Conservation (phyloP, 2,329 filamentous ascomycete species). For the Apiospora pterosperma region DNA sequence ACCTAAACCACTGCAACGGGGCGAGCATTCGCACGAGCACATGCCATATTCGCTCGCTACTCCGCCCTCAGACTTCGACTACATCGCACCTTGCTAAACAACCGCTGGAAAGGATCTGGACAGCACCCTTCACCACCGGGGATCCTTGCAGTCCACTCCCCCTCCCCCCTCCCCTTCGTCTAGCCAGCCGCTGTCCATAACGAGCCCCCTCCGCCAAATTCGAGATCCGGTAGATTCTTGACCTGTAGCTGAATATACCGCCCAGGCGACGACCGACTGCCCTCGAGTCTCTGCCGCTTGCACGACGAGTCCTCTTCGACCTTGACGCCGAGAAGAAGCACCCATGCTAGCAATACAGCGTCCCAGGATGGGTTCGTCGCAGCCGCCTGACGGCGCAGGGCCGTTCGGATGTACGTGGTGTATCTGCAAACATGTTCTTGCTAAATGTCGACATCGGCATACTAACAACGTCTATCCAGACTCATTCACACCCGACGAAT, state of each 20-base stretch:
- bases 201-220: not conserved
- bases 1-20: slow-evolving; percentile 1
- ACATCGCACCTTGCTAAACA: not conserved
- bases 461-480: slow-evolving; percentile 2
- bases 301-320: not conserved
- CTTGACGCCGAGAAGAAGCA: slow-evolving; percentile 25
- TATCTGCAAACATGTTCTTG: slow-evolving; percentile 17
- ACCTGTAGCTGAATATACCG: not conserved
- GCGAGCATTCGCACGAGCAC: slow-evolving; percentile 3
- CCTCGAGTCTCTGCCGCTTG: not conserved
- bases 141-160: not conserved
- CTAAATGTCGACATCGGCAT: slow-evolving; percentile 5
- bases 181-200: not conserved
- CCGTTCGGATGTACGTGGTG: slow-evolving; percentile 63
- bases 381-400: slow-evolving; percentile 51
- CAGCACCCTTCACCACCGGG: not conserved
- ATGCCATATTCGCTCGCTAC: not conserved
- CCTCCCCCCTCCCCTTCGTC: no score
- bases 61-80: not conserved
- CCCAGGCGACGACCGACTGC: not conserved
- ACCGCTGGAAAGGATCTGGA: not conserved
- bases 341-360: slow-evolving; percentile 55
- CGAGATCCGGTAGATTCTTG: not conserved
- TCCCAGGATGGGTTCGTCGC: slow-evolving; percentile 58
- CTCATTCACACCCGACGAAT: slow-evolving; percentile 11